Percentiles rank a stretch among this genome's conserved stretches.
Conservation (phyloP, 352 stramenopile species). For the Globisporangium emineosum region DNA sequence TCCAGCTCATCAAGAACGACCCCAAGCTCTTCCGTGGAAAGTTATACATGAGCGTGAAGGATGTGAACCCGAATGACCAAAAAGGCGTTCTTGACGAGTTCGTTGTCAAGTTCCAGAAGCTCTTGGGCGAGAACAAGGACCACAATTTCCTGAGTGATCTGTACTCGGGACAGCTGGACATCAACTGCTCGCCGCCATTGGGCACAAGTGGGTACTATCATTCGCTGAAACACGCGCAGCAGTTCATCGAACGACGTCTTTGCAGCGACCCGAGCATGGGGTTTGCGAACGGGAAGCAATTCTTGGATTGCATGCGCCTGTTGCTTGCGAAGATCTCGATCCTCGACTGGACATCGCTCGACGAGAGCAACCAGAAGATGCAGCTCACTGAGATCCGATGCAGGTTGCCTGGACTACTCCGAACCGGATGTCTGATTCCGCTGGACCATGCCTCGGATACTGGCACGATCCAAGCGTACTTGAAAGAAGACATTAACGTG, state of each 20-base stretch:
- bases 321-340: conserved; percentile 70
- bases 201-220: conserved; percentile 65
- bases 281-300: conserved; percentile 42
- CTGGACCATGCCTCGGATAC: conserved; percentile 21
- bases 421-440: conserved; percentile 36
- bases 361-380: conserved; percentile 48
- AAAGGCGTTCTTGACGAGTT: conserved; percentile 49
- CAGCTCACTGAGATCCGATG: conserved; percentile 46
- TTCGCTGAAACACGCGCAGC: conserved; percentile 38
- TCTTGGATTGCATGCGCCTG: conserved; percentile 64
- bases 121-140: conserved; percentile 46
- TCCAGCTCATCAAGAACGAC: conserved; percentile 59
- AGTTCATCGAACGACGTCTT: conserved; percentile 31
- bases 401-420: conserved; percentile 42
- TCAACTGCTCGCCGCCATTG: conserved; percentile 70
- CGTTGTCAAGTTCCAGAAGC: conserved; percentile 36
- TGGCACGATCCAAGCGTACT: conserved; percentile 18
- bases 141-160: conserved; percentile 60
- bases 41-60: conserved; percentile 76
- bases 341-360: conserved; percentile 65
- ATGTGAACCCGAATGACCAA: conserved; percentile 69
- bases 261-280: conserved; percentile 20
- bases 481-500: conserved; percentile 33
- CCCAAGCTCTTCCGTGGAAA: conserved; percentile 50
- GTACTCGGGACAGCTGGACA: conserved; percentile 50